Evolutionary conservation across 1,284 basidiomycete species (phyloP).

Genomic region (Cutaneotrichosporon sp.): DNA sequence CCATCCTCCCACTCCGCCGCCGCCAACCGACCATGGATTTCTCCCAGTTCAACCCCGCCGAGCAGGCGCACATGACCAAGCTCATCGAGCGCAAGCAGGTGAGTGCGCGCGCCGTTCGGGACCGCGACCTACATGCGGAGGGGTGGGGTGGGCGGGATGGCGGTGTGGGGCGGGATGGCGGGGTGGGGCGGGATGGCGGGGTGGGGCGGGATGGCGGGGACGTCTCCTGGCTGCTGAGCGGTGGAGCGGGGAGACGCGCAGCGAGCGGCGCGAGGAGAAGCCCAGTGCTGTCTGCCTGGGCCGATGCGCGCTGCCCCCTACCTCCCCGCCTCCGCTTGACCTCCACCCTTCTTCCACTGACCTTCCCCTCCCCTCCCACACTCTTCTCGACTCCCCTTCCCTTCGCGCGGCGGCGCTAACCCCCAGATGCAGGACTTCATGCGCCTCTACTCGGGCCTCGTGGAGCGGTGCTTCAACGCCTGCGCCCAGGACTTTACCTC

Average conservation of each 20-base stretch:
- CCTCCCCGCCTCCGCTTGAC: too few relatives aligned
- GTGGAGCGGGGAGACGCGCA: too few relatives aligned
- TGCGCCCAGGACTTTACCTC: constrained; percentile 97
- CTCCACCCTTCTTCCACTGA: background rate
- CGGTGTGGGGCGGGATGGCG: too few relatives aligned
- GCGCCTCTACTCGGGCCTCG: constrained; percentile 91
- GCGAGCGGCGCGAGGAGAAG: too few relatives aligned
- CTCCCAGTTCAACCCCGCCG: constrained; percentile 75
- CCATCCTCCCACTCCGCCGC: constrained; percentile 9
- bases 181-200: too few relatives aligned
- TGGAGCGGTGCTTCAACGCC: constrained; percentile 91
- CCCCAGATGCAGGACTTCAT: constrained; percentile 96
- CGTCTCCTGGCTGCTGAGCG: too few relatives aligned
- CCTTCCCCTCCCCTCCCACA: background rate
- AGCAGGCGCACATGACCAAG: constrained; percentile 84
- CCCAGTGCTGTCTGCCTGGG: too few relatives aligned
- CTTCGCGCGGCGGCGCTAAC: constrained; percentile 1
- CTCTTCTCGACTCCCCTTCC: background rate
- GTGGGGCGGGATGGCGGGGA: too few relatives aligned
- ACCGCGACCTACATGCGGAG: too few relatives aligned
- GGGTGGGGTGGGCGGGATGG: too few relatives aligned
- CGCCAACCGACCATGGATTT: constrained; percentile 67
- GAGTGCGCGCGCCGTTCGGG: too few relatives aligned
- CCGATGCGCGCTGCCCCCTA: too few relatives aligned
- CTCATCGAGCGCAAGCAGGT: constrained; percentile 94